A percentile compares a stretch with the other conserved stretches of the same genome.
These are phyloP conservation scores for Pilasporangium apinafurcum DNA, from an alignment of 352 stramenopile species.

Conservation along the genomic window DNA sequence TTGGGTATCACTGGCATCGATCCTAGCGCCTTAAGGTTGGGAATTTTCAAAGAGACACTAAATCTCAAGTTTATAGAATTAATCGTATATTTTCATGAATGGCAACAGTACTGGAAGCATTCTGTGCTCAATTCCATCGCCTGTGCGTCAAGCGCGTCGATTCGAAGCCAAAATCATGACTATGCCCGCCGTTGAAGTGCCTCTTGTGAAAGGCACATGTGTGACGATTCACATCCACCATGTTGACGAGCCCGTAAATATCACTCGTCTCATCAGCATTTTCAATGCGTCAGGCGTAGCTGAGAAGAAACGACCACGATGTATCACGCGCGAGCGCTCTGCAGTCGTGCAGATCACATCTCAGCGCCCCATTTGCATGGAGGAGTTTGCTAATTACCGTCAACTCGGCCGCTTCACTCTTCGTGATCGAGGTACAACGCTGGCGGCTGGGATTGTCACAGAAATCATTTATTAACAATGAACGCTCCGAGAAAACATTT, in stretches of 20 bases:
- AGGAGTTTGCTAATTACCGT: constrained; percentile 72
- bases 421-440: constrained; percentile 71
- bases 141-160: constrained; percentile 57
- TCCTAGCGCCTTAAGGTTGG: constrained; percentile 55
- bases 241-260: constrained; percentile 79
- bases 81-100: neutral
- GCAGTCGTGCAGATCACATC: constrained; percentile 82
- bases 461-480: constrained; percentile 57
- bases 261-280: constrained; percentile 74
- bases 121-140: constrained; percentile 74
- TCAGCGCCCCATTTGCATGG: constrained; percentile 69
- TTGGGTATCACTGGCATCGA: constrained; percentile 77
- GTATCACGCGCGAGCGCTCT: constrained; percentile 79
- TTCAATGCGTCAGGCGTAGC: constrained; percentile 66
- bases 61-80: no score
- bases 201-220: constrained; percentile 77
- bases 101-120: constrained; percentile 64
- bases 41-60: no score
- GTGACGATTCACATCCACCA: constrained; percentile 85
- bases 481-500: neutral
- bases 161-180: constrained; percentile 90
- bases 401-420: constrained; percentile 82
- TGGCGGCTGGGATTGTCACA: constrained; percentile 82
- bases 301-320: constrained; percentile 79
- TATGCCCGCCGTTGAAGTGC: constrained; percentile 80